Percentiles rank a stretch among this genome's conserved stretches.
These are phyloP conservation scores for Pichia sp. DNA, from an alignment of 1,139 yeast genomes.

Conservation along the genomic window DNA sequence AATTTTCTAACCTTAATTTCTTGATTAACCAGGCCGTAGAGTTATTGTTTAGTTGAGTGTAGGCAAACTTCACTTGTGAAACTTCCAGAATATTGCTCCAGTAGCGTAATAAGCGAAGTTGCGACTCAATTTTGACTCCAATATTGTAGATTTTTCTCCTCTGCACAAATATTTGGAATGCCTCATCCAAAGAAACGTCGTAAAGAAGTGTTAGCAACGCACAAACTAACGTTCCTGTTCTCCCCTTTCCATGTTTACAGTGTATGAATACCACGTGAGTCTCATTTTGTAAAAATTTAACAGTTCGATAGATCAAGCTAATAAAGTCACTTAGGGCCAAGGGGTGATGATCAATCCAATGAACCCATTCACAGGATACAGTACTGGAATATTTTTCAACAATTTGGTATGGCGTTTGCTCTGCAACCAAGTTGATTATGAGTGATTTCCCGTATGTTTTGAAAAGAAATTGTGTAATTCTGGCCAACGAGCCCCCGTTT, in stretches of 20 bases:
- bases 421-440: slow-evolving; percentile 12
- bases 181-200: slow-evolving; percentile 39
- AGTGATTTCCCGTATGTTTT: not conserved
- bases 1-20: not conserved
- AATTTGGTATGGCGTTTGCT: slow-evolving; percentile 4
- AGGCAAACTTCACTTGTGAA: not conserved
- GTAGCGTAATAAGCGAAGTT: slow-evolving; percentile 62
- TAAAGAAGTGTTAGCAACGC: slow-evolving; percentile 60
- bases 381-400: not conserved
- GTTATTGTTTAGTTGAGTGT: not conserved
- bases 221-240: slow-evolving; percentile 76
- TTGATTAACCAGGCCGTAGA: not conserved
- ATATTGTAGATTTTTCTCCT: slow-evolving; percentile 44
- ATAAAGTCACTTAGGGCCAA: slow-evolving; percentile 58
- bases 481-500: not conserved
- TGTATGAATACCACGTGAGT: slow-evolving; percentile 66
- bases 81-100: slow-evolving; percentile 26
- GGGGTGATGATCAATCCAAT: slow-evolving; percentile 63
- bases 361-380: not conserved
- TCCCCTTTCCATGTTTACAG: slow-evolving; percentile 89
- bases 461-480: not conserved
- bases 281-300: slow-evolving; percentile 30
- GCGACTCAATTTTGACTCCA: slow-evolving; percentile 74
- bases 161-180: slow-evolving; percentile 49
- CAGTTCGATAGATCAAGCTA: slow-evolving; percentile 44